Evolutionary conservation across 2,329 filamentous ascomycete species (phyloP).

Genomic region (Pseudogymnoascus sp.): DNA sequence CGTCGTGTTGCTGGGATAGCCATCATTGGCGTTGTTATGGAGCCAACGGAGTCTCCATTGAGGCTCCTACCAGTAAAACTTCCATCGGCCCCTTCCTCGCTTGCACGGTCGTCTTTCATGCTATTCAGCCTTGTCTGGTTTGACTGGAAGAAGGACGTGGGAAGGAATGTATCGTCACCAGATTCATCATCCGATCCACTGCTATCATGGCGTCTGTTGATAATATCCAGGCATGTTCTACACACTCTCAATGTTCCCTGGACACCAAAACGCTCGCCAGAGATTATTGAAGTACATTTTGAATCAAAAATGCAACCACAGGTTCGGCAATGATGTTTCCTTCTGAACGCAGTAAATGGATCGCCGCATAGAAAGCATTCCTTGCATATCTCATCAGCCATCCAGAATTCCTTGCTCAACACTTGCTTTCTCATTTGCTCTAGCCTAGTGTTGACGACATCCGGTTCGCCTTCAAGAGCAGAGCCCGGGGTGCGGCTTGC

Average conservation of each 20-base stretch:
- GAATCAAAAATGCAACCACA: slow-evolving; percentile 99
- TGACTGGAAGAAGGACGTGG: slow-evolving; percentile 49
- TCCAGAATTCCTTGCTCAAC: slow-evolving; percentile 94
- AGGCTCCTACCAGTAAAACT: slow-evolving; percentile 4
- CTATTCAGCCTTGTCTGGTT: slow-evolving; percentile 40
- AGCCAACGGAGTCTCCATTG: slow-evolving; percentile 36
- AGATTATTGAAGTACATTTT: slow-evolving; percentile 87
- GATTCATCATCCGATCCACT: slow-evolving; percentile 75
- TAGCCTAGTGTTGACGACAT: slow-evolving; percentile 51
- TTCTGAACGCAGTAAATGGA: slow-evolving; percentile 83
- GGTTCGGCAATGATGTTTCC: slow-evolving; percentile 92
- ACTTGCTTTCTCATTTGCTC: slow-evolving; percentile 77
- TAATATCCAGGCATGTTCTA: slow-evolving; percentile 84
- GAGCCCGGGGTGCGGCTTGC: slow-evolving; percentile 48
- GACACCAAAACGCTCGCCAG: slow-evolving; percentile 80
- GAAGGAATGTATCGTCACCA: slow-evolving; percentile 64
- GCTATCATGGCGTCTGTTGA: slow-evolving; percentile 81
- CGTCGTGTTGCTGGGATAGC: slow-evolving; percentile 58
- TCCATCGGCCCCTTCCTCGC: slow-evolving; percentile 25
- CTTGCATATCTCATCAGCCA: slow-evolving; percentile 97
- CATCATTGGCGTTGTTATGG: slow-evolving; percentile 62
- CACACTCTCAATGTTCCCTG: slow-evolving; percentile 79
- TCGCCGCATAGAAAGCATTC: slow-evolving; percentile 92
- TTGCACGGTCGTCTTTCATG: slow-evolving; percentile 31
- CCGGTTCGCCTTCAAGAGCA: slow-evolving; percentile 47